Base-by-base conservation (phyloP, 345 rosid genomes). In the Aquilaria malaccensis region DNA sequence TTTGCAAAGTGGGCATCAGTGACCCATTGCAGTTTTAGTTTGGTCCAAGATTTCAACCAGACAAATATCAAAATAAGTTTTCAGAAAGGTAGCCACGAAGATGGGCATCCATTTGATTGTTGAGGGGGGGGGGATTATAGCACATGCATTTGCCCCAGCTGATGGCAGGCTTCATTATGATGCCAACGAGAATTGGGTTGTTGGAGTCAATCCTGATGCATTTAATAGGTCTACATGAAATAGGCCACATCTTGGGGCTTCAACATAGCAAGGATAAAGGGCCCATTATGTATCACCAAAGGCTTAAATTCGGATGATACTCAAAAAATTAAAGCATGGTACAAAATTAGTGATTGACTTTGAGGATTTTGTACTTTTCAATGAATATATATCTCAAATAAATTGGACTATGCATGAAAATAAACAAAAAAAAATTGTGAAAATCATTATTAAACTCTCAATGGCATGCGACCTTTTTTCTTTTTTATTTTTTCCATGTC, bases 161-260 rank as follows among this genome's bases (percentile, higher is more conserved):
- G 12, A 22, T 22, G 22, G 22, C 22, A 22, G 22, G 22, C 22
- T 61, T 9, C 63, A 60, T 7, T 45, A 29, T 10, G 59, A 66
- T 33, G 55, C 30, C 0, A 43, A 56, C 2, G 45, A 61, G 52
- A 56, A 13, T 0, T 71, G 70, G 75, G 46, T 41, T 2, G 13
- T 31, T 7, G 67, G 63, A 7, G 45, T 33, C 3, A 11, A 45
- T 7, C 29, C 51, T 1, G 63, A 33, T 30, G 50, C 51, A 6
- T 31, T 2, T 14, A 58, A 71, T 58, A 2, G 67, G 46, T 0
- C 50, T 68, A 50, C 72, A 68, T 59, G 77, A 73, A 55, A 59
- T 67, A 3, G 68, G 72, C 1, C 69, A 72, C 33, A 15, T 60
- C 11, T n/a, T 68, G 55, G 72, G 67, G 29, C 67, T 73, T 30